A percentile compares a stretch with the other conserved stretches of the same genome.
phyloP scores from a whole-genome alignment of 371 early-diverging fungal genomes.

The Apophysomyces trapeziformis region DNA sequence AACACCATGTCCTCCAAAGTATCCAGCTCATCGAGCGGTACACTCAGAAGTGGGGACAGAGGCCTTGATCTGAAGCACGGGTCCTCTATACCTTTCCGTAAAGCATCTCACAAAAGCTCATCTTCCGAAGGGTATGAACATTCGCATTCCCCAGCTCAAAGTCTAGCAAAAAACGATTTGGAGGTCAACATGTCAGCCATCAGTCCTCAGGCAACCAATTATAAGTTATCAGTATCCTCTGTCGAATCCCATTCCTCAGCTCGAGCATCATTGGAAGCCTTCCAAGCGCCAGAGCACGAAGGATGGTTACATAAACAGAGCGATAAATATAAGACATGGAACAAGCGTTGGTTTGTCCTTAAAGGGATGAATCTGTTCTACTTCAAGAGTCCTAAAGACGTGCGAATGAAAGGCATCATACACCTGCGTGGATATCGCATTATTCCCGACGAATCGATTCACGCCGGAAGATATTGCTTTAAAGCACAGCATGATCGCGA shows the following conservation, averaged over 20 bases:
- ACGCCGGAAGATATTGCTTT: slow-evolving; percentile 72
- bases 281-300: slow-evolving; percentile 52
- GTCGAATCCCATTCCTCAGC: slow-evolving; percentile 22
- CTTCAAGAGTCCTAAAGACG: slow-evolving; percentile 67
- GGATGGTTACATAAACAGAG: slow-evolving; percentile 73
- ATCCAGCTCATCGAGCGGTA: slow-evolving; percentile 25
- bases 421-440: slow-evolving; percentile 63
- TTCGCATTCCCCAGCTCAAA: slow-evolving; percentile 10
- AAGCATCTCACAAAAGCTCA: slow-evolving; percentile 15
- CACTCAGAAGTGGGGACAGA: slow-evolving; percentile 22
- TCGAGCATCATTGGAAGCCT: slow-evolving; percentile 22
- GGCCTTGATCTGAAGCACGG: slow-evolving; percentile 10
- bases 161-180: background rate
- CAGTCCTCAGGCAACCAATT: slow-evolving; percentile 9
- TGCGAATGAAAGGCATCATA: slow-evolving; percentile 61
- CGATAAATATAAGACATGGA: slow-evolving; percentile 70
- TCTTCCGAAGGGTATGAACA: slow-evolving; percentile 8
- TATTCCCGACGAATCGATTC: slow-evolving; percentile 63
- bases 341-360: slow-evolving; percentile 71
- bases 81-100: slow-evolving; percentile 5
- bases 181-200: background rate
- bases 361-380: slow-evolving; percentile 66
- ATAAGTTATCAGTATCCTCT: slow-evolving; percentile 39
- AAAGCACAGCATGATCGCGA: slow-evolving; percentile 69
- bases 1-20: slow-evolving; percentile 45